Percentiles rank a stretch among this genome's conserved stretches.
phyloP scores from a whole-genome alignment of 805 yeast genomes.

The Ascoidea asiatica region DNA sequence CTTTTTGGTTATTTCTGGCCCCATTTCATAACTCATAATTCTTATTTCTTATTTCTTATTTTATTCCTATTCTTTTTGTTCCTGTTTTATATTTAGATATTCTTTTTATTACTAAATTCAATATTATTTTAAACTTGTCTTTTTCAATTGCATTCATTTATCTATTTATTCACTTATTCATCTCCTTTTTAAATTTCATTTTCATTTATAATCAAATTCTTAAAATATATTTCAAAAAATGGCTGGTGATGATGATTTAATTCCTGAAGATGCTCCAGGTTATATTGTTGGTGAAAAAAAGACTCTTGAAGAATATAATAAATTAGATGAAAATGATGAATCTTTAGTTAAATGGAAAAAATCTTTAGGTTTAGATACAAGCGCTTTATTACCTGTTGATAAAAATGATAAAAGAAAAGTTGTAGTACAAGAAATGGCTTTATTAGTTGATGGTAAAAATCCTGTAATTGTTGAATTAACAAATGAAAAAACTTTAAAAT shows the following conservation, averaged over 20 bases:
- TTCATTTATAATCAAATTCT: too few species aligned
- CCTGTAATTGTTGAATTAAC: constrained; percentile 64
- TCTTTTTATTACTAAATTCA: too few species aligned
- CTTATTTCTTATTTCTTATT: too few species aligned
- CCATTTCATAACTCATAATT: too few species aligned
- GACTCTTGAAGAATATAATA: constrained; percentile 70
- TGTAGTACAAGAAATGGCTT: constrained; percentile 64
- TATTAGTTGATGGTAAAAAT: constrained; percentile 50
- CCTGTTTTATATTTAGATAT: too few species aligned
- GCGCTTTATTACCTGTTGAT: constrained; percentile 46
- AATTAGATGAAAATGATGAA: constrained; percentile 82
- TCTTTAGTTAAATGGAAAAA: constrained; percentile 86
- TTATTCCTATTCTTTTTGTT: too few species aligned
- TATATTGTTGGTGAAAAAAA: constrained; percentile 46
- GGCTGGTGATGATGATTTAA: constrained; percentile 36
- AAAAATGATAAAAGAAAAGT: constrained; percentile 67
- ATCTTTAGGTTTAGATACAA: constrained; percentile 62
- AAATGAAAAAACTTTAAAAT: constrained; percentile 40
- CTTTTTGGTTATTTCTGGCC: too few species aligned
- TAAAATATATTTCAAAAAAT: too few species aligned
- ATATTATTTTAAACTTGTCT: too few species aligned
- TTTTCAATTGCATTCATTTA: too few species aligned
- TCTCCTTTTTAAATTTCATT: constrained; percentile 5
- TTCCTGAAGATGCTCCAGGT: constrained; percentile 49
- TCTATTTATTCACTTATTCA: neutral